Conservation (phyloP, 2,329 filamentous ascomycete species). For the Aspergillus sojae region DNA sequence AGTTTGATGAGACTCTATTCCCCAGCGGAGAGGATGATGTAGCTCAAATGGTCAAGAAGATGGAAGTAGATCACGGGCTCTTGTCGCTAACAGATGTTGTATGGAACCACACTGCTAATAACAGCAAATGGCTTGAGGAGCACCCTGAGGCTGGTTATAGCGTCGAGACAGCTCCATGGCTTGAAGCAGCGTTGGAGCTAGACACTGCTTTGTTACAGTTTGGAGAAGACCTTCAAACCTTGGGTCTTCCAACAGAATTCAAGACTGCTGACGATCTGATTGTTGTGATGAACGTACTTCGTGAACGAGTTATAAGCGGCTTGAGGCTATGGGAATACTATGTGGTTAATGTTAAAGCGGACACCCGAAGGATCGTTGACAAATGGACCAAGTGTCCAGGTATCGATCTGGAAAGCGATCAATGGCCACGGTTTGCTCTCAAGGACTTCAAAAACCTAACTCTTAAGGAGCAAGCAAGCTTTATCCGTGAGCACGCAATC, state of each 20-base stretch:
- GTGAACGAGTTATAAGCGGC: conserved; percentile 74
- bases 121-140: conserved; percentile 89
- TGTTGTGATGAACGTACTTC: conserved; percentile 81
- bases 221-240: conserved; percentile 61
- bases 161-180: conserved; percentile 79
- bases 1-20: conserved; percentile 81
- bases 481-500: conserved; percentile 70
- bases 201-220: conserved; percentile 72
- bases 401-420: conserved; percentile 18
- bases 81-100: conserved; percentile 94
- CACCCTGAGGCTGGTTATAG: conserved; percentile 98
- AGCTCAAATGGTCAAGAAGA: conserved; percentile 71
- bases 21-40: conserved; percentile 84
- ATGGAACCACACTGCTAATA: conserved; percentile 96
- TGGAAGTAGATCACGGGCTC: conserved; percentile 83
- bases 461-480: conserved; percentile 60
- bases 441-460: conserved; percentile 58
- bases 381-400: conserved; percentile 64
- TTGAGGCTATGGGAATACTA: conserved; percentile 95
- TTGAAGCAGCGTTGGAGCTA: conserved; percentile 70
- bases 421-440: conserved; percentile 35
- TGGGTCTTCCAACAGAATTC: conserved; percentile 76
- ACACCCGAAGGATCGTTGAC: conserved; percentile 68
- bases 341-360: conserved; percentile 74
- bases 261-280: conserved; percentile 72